A percentile compares a stretch with the other conserved stretches of the same genome.
Conservation (phyloP, 331 rosid genomes). For the Pyracantha coccinea region DNA sequence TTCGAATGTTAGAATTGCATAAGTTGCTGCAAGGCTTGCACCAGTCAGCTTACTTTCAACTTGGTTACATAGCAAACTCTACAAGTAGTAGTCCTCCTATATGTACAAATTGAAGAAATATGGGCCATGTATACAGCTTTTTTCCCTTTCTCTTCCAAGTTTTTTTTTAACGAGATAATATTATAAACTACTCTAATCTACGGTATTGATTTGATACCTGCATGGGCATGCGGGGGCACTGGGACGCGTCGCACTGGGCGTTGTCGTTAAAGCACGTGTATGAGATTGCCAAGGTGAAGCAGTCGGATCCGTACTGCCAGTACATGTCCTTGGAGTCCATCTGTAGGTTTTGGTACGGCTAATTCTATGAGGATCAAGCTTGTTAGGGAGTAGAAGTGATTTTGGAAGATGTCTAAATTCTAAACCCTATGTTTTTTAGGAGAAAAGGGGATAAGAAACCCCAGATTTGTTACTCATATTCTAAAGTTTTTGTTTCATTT, state of each 20-base stretch:
- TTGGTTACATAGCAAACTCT: neutral
- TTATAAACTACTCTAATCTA: too few species aligned
- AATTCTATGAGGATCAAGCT: conserved; percentile 72
- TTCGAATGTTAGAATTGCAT: neutral
- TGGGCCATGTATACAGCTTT: neutral
- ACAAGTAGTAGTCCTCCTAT: neutral
- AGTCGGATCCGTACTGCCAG: conserved; percentile 64
- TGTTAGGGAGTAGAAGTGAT: conserved; percentile 58
- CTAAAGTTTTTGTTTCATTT: too few species aligned
- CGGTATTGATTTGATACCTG: too few species aligned
- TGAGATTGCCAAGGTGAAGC: conserved; percentile 73
- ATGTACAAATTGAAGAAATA: neutral
- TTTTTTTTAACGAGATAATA: neutral
- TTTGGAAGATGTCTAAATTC: neutral
- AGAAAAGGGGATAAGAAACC: too few species aligned
- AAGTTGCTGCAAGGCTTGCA: neutral
- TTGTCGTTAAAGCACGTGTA: conserved; percentile 50
- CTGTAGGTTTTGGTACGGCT: conserved; percentile 56
- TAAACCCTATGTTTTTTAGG: neutral
- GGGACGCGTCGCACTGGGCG: neutral
- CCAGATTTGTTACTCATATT: too few species aligned
- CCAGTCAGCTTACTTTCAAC: conserved; percentile 2
- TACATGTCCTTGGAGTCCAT: conserved; percentile 71
- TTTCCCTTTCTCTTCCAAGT: neutral
- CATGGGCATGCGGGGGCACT: too few species aligned